These are phyloP conservation scores for Microcyclosporella mali DNA, from an alignment of 2,329 filamentous ascomycete species.

Conservation along the genomic window DNA sequence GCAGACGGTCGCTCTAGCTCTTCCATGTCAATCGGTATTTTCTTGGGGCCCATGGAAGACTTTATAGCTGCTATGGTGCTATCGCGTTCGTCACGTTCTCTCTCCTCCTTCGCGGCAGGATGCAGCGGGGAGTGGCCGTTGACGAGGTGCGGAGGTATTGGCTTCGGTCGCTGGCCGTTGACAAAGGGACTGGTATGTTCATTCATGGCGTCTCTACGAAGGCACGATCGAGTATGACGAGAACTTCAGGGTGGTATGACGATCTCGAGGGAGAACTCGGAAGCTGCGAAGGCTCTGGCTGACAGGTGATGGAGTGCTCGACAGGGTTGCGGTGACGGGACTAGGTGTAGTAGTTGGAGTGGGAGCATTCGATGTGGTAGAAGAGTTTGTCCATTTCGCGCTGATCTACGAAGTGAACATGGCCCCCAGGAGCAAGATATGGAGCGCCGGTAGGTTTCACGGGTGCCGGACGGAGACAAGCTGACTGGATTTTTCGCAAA, in stretches of 20 bases:
- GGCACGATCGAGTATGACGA: not conserved
- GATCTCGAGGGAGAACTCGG: not conserved
- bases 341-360: slow-evolving; percentile 32
- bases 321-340: not conserved
- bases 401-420: too few relatives aligned
- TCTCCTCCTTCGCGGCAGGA: slow-evolving; percentile 39
- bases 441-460: too few relatives aligned
- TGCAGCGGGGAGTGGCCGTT: slow-evolving; percentile 51
- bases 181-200: not conserved
- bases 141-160: slow-evolving; percentile 52
- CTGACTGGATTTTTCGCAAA: too few relatives aligned
- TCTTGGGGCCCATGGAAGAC: slow-evolving; percentile 48
- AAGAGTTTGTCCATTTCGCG: slow-evolving; percentile 30
- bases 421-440: too few relatives aligned
- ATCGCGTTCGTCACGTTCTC: slow-evolving; percentile 49
- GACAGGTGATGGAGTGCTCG: slow-evolving; percentile 4
- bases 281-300: not conserved
- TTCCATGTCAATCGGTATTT: slow-evolving; percentile 43
- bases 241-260: not conserved
- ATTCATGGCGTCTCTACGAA: slow-evolving; percentile 1
- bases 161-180: slow-evolving; percentile 33
- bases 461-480: too few relatives aligned
- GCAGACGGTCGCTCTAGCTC: slow-evolving; percentile 20
- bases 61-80: slow-evolving; percentile 54
- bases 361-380: slow-evolving; percentile 30